Conservation (phyloP, 139 green algal genomes). For the Chlorella sp. region DNA sequence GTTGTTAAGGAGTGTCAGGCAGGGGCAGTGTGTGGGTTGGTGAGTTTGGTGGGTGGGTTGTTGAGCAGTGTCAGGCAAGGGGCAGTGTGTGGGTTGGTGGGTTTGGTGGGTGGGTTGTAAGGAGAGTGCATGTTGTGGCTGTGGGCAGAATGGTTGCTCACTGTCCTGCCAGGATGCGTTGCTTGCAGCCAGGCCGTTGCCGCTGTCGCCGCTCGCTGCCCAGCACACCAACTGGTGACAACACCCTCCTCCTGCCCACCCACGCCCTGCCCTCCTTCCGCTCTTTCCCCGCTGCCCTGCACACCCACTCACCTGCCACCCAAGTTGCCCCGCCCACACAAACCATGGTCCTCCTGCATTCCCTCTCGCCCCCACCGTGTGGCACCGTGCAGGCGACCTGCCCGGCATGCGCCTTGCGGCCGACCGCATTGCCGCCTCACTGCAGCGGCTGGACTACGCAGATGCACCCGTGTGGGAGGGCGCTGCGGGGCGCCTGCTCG, state of each 20-base stretch:
- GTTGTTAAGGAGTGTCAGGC: background rate
- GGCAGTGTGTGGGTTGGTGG: background rate
- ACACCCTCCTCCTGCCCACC: no score
- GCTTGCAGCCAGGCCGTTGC: no score
- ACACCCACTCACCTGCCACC: no score
- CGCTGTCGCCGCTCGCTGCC: background rate
- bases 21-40: no score
- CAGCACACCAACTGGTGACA: no score
- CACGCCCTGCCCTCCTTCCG: no score
- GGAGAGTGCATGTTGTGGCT: background rate
- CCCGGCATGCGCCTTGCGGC: slow-evolving; percentile 41
- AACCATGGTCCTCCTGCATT: background rate
- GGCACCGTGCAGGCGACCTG: slow-evolving; percentile 24
- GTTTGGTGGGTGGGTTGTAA: no score
- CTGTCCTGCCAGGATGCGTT: background rate
- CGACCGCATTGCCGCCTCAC: slow-evolving; percentile 22
- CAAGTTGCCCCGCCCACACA: background rate
- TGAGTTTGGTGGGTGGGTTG: background rate
- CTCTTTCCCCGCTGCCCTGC: no score
- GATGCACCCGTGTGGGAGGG: slow-evolving; percentile 1
- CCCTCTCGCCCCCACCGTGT: background rate
- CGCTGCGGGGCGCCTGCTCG: background rate
- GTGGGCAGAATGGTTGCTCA: background rate
- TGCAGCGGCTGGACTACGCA: slow-evolving; percentile 23
- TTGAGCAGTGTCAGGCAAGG: background rate